Base-by-base conservation (phyloP, 2,329 filamentous ascomycete species). In the Epichloe hybrida region DNA sequence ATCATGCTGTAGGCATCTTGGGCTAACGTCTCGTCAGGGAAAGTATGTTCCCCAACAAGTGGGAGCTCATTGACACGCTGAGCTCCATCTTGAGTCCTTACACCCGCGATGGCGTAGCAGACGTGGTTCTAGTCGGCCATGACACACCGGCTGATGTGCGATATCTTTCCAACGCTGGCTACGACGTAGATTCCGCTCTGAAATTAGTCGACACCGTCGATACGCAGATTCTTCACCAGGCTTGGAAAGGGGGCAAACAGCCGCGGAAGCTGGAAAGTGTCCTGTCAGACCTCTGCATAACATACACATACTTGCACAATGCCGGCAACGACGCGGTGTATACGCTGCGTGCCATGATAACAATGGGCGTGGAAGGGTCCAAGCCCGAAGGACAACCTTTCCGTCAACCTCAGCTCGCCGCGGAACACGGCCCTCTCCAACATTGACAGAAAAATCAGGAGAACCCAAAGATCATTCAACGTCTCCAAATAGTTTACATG, bases 261-360 rank as follows among this genome's bases (percentile, higher is more conserved):
- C 63, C 72, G 3, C 73, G 75, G 13, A 76, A 75, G 1, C 74
- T 97, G 2, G 69, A 69, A 0, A 69, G 58, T 5, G 72, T 94
- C 13, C 75, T 95, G 23, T 60, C 66, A 5, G 74, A 83, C 5
- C 70, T 95, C 31, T 77, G 76, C 3, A 77, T 94, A 8, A 59
- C 68, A 0, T 77, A 73, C 41, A 77, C 72, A 65, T 73, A 85
- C 57, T 71, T 91, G n/a, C 89, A 95, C 66, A 95, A 95, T 61
- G 89, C 83, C 0, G 82, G 89, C 2, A 95, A 95, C 56, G 89
- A 95, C 62, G 88, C 89, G 0, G 76, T 81, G 1, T 93, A 85
- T 62, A 91, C 88, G 0, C 67, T 95, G 55, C 81, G 83, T 54
- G 84, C 81, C 7, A 77, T 93, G 73, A 64, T 95, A 6, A 78